phyloP scores from a whole-genome alignment of 208 protist genomes.

The Leishmania tropica region DNA sequence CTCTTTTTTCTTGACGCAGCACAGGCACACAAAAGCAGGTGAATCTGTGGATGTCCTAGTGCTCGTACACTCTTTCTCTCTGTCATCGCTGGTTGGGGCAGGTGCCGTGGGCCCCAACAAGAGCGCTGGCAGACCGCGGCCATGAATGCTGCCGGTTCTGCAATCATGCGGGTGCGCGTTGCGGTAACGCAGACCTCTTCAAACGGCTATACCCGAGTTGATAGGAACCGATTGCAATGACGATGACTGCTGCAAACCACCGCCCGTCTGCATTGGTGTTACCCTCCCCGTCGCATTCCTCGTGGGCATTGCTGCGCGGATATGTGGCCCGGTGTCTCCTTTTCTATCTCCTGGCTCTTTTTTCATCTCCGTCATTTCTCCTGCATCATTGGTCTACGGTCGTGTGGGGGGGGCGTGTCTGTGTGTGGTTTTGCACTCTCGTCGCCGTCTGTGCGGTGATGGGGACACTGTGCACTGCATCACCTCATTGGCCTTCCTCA shows the following conservation, averaged over 20 bases:
- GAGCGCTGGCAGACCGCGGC: too few species aligned
- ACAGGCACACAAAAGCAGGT: background rate
- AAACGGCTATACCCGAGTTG: background rate
- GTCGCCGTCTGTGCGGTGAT: background rate
- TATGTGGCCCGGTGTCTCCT: background rate
- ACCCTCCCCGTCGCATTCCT: background rate
- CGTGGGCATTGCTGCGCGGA: too few species aligned
- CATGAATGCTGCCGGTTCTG: background rate
- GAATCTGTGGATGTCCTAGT: too few species aligned
- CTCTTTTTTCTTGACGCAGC: background rate
- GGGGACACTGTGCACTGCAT: background rate
- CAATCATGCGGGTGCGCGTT: too few species aligned
- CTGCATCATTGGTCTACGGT: background rate
- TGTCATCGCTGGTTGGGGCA: background rate
- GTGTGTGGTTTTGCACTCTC: background rate
- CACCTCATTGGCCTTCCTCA: background rate
- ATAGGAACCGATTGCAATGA: background rate
- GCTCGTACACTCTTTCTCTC: background rate
- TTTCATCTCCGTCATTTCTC: background rate
- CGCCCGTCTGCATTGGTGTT: background rate
- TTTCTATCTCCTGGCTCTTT: background rate
- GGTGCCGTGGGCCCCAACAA: too few species aligned
- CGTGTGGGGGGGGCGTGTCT: background rate
- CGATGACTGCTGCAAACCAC: background rate
- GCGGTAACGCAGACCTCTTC: background rate